Evolutionary conservation across 805 yeast species (phyloP), one percentile per base, ranked within the genome.

Genomic region (Nakazawaea sp.): DNA sequence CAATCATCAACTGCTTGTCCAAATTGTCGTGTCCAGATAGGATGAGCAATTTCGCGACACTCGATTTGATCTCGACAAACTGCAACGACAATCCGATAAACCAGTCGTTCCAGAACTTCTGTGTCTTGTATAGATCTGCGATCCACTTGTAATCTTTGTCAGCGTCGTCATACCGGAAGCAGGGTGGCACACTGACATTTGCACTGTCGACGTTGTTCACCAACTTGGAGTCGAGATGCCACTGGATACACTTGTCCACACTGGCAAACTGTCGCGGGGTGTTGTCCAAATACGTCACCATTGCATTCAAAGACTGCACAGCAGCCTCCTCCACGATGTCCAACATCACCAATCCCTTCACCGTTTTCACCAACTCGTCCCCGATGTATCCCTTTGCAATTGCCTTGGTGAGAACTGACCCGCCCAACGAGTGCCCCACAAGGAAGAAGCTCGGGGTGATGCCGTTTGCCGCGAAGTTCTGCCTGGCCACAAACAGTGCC

Each of bases 261-360:
- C 74, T 59, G 0, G 50, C 44, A 45, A 92, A 92, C 1, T 51
- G 44, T 24, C 52, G 53, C 0, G 97, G 97, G 29, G 92, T 63
- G n/a, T 64, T 62, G 3, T 59, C 51, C 9, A 92, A 63, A 43
- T 84, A 84, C n/a, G 54, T 47, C 6, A 76, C 70, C 85, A 92
- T 89, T 4, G 75, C 64, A 3, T 52, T 50, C 5, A 92, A 61
- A 0, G 96, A 78, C 27, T 70, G 68, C 2, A 82, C 66, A 0
- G 97, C 97, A 0, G 92, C 81, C 42, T 89, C 97, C 53, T 92
- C 98, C 1, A 92, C 96, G 2, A 92, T 92, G 56, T 92, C 99
- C 13, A 92, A 59, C 66, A 89, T 77, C 0, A 75, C 71, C 3
- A 92, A 58, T 0, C 97, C 98, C 25, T 71, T 66, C 4, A 49